Base-by-base conservation (phyloP, 371 early-diverging fungal species). In the Phascolomyces articulosus region DNA sequence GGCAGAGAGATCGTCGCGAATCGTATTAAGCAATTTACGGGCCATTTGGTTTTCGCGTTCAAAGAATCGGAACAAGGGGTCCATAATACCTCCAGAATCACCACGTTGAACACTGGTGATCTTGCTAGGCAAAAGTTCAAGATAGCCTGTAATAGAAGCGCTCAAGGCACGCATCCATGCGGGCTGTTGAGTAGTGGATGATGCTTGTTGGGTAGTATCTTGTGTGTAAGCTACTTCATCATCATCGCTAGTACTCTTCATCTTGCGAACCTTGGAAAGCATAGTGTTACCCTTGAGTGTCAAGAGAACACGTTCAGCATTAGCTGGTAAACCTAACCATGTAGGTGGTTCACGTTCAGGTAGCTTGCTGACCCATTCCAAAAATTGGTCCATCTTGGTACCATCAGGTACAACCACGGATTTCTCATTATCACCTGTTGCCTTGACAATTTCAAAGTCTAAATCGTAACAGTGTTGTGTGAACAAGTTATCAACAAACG, bases 301-400 rank as follows among this genome's bases (percentile, higher is more conserved):
- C 63, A 95, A 84, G 29, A 98, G 83, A 24, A 97, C 91, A 58
- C 88, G 90, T 73, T 98, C 98, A 16, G 99, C 98, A 69, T 95
- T 94, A 18, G 85, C 73, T n/a, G 98, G 97, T 51, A 98, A 85
- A 15, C 99, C 97, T 55, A 98, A 85, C 99, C 99, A 98, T 18
- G 91, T 87, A 21, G 99, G 98, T 16, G 98, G 96, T 75, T 98
- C 95, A 63, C 90, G 88, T 40, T 96, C 97, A 10, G 98, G 97
- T 60, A 98, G 73, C 38, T 81, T 84, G 40, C 82, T 81, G 48
- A 93, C 93, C 99, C 99, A 99, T 6, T 87, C 84, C 66, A 94
- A 55, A 73, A 97, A 95, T 58, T 96, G 91, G 3, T 92, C 91
- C 68, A 92, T 80, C 71, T 85, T 86, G n/a, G 90, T 94, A 41